phyloP scores from a whole-genome alignment of 2,329 filamentous ascomycete genomes.

The Dryadomyces sulphureus region DNA sequence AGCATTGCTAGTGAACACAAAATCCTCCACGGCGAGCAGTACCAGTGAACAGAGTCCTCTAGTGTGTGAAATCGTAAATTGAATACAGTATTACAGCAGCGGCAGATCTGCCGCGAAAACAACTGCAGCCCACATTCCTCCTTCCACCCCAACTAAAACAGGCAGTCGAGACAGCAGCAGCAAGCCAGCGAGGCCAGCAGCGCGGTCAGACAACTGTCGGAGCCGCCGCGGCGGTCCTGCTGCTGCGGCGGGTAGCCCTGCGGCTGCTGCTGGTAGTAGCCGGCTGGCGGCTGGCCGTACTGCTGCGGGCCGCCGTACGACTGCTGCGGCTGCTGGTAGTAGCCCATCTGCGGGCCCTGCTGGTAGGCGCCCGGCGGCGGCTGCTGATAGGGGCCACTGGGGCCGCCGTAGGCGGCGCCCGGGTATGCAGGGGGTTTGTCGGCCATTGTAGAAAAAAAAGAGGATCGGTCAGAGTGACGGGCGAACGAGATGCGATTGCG shows the following conservation, averaged over 20 bases:
- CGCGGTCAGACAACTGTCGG: slow-evolving; percentile 24
- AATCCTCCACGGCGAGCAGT: too few relatives aligned
- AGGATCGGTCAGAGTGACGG: neutral
- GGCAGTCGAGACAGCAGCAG: slow-evolving; percentile 42
- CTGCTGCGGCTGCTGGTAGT: slow-evolving; percentile 24
- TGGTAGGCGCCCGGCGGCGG: slow-evolving; percentile 21
- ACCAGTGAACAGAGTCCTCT: too few relatives aligned
- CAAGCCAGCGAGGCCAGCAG: slow-evolving; percentile 37
- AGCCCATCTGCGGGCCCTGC: slow-evolving; percentile 26
- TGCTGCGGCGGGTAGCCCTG: slow-evolving; percentile 7
- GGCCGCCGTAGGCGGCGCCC: slow-evolving; percentile 19
- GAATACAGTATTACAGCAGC: neutral
- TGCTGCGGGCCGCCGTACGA: slow-evolving; percentile 16
- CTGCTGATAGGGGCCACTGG: slow-evolving; percentile 23
- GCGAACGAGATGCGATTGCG: neutral
- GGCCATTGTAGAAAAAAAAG: slow-evolving; percentile 21
- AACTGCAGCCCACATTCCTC: too few relatives aligned
- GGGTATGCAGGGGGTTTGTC: slow-evolving; percentile 32
- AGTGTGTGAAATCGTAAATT: too few relatives aligned
- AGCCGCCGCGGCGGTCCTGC: slow-evolving; percentile 15
- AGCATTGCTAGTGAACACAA: too few relatives aligned
- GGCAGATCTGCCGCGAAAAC: too few relatives aligned
- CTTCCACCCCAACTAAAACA: slow-evolving; percentile 27
- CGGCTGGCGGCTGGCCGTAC: slow-evolving; percentile 17
- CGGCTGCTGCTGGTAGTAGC: slow-evolving; percentile 16